Percentiles rank a stretch among this genome's conserved stretches.
phyloP scores from a whole-genome alignment of 169 alveolate species.

The Babesia gibsoni region DNA sequence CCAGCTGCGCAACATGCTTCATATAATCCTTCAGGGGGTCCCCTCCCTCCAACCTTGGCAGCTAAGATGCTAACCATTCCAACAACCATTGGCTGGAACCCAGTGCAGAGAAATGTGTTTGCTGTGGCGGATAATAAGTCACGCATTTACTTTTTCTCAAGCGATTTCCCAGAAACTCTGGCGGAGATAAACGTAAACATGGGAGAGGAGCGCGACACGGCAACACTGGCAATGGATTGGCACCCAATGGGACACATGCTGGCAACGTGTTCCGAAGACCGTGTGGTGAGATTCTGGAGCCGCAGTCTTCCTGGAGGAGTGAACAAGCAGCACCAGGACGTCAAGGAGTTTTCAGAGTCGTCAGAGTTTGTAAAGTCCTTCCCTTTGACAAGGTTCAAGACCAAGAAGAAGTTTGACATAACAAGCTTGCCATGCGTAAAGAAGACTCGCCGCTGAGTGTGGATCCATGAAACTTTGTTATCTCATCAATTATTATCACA shows the following conservation, averaged over 20 bases:
- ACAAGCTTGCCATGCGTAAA: conserved; percentile 51
- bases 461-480: too few relatives aligned
- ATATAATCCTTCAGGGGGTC: conserved; percentile 19
- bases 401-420: conserved; percentile 62
- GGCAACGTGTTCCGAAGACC: conserved; percentile 83
- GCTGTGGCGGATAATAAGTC: conserved; percentile 78
- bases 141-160: conserved; percentile 68
- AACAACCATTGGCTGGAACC: conserved; percentile 75
- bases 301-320: conserved; percentile 67
- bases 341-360: conserved; percentile 21
- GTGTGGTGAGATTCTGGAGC: conserved; percentile 76
- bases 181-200: conserved; percentile 57
- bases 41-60: conserved; percentile 34
- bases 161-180: conserved; percentile 63
- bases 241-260: conserved; percentile 87
- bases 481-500: too few relatives aligned
- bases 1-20: conserved; percentile 22
- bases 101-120: conserved; percentile 77
- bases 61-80: conserved; percentile 54
- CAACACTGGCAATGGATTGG: conserved; percentile 79
- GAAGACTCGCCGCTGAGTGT: background rate
- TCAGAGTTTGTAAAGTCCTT: conserved; percentile 56
- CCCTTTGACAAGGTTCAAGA: conserved; percentile 62
- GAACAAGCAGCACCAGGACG: conserved; percentile 61
- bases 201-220: conserved; percentile 64